Evolutionary conservation across 129 eudicot species (phyloP).

Genomic region (Escallonia rubra): DNA sequence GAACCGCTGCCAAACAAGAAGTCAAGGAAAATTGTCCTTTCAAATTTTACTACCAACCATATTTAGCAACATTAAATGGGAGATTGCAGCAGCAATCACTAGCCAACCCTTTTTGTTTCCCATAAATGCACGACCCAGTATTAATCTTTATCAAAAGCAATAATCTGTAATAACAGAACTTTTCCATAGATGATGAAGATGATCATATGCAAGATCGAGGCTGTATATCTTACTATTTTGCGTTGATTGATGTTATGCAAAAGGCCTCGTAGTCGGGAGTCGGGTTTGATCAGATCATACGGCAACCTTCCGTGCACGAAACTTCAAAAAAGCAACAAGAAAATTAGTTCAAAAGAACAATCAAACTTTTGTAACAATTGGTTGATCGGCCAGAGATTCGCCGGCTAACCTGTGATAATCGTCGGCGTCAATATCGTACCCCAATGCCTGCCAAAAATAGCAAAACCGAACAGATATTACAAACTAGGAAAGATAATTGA

Average conservation of each 20-base stretch:
- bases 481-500: neutral
- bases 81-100: too few species aligned
- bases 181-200: too few species aligned
- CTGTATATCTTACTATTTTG: slow-evolving; percentile 50
- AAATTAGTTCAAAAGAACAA: neutral
- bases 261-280: slow-evolving; percentile 60
- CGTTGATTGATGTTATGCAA: slow-evolving; percentile 65
- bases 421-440: slow-evolving; percentile 60
- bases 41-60: too few species aligned
- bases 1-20: too few species aligned
- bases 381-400: neutral
- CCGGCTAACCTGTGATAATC: slow-evolving; percentile 63
- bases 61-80: too few species aligned
- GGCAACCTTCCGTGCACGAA: slow-evolving; percentile 95
- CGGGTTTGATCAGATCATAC: slow-evolving; percentile 70
- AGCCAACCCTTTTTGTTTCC: too few species aligned
- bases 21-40: too few species aligned
- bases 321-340: slow-evolving; percentile 14
- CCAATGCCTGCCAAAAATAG: slow-evolving; percentile 44
- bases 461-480: slow-evolving; percentile 6
- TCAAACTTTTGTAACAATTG: neutral
- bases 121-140: too few species aligned
- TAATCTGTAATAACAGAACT: too few species aligned
- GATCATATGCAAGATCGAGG: too few species aligned
- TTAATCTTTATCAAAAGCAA: neutral